Percentiles rank a stretch among this genome's conserved stretches.
Conservation (phyloP, 768 basidiomycete species). For the Rhizopogon sp. region DNA sequence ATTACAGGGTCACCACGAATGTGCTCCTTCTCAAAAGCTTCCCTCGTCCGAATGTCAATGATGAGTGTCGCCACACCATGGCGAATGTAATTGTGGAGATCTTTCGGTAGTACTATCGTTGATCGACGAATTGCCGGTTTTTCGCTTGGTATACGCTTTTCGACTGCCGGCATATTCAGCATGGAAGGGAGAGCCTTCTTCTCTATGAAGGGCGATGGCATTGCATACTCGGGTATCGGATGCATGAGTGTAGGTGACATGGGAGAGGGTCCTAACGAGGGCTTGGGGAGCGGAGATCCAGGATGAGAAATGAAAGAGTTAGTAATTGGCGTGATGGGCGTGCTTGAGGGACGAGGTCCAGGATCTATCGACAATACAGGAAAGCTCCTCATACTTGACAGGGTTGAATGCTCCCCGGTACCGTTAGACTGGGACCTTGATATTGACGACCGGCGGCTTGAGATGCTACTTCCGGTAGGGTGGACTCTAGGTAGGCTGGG, state of each 20-base stretch:
- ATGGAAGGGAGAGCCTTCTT: no score
- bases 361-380: slow-evolving; percentile 41
- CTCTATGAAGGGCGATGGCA: slow-evolving; percentile 12
- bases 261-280: slow-evolving; percentile 37
- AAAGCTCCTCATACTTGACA: slow-evolving; percentile 29
- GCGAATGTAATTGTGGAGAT: slow-evolving; percentile 53
- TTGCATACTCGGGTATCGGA: slow-evolving; percentile 26
- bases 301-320: slow-evolving; percentile 60
- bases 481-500: slow-evolving; percentile 38
- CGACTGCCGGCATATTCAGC: no score
- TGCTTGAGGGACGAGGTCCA: slow-evolving; percentile 61
- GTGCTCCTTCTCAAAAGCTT: slow-evolving; percentile 70
- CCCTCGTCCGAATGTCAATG: slow-evolving; percentile 78
- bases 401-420: slow-evolving; percentile 22
- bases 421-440: slow-evolving; percentile 22
- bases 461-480: slow-evolving; percentile 28
- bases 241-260: slow-evolving; percentile 27
- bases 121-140: slow-evolving; percentile 52
- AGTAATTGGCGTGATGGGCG: slow-evolving; percentile 55
- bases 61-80: slow-evolving; percentile 57
- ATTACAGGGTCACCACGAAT: slow-evolving; percentile 66
- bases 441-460: slow-evolving; percentile 8
- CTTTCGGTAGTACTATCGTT: slow-evolving; percentile 55
- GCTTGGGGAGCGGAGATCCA: slow-evolving; percentile 42
- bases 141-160: slow-evolving; percentile 10